Evolutionary conservation across 805 yeast species (phyloP), one percentile per base, ranked within the genome.

Genomic region (Blastobotrys terrestris): DNA sequence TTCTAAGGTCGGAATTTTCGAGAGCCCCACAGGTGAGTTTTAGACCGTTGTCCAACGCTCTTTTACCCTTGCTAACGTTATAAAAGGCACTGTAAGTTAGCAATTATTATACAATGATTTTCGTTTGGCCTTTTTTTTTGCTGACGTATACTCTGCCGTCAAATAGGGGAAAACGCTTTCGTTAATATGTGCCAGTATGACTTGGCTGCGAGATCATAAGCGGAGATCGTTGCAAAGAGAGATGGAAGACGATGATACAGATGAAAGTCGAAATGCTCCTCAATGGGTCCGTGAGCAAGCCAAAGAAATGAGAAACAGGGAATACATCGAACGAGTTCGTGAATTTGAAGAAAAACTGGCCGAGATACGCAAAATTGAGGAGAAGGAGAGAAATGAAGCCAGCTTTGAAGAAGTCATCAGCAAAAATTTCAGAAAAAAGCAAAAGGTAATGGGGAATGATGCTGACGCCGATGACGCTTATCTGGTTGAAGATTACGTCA

Each of bases 1-100:
- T 11, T 66, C 74, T 60, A 87, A 85, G 63, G 72, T 91, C 1
- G 96, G 95, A 0, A 73, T 91, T 1, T 84, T 91, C 62, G 97
- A 91, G 65, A 84, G 94, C 53, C 98, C 98, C 0, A 91, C 98
- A 0, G 98, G 98, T 4, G 87, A 52, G 39, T 39, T 3, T 19
- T 39, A 11, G 35, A 18, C 3, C n/a, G 7, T 15, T 1, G 8
- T 45, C 26, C n/a, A 7, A 4, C n/a, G 11, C 6, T 26, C 11
- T 26, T 26, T 26, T 26, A 26, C 11, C 8, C 11, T 26, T 26
- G 35, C 11, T 26, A 26, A 26, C 35, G 11, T 11, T 26, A 18
- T 1, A 18, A 14, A 49, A 58, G 60, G 60, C 48, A 58, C 60
- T 20, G 60, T 56, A 50, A 18, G 59, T 44, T 3, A 14, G 35